These are phyloP conservation scores for Epithemia pelagica DNA, from an alignment of 108 stramenopile species.

Conservation along the genomic window DNA sequence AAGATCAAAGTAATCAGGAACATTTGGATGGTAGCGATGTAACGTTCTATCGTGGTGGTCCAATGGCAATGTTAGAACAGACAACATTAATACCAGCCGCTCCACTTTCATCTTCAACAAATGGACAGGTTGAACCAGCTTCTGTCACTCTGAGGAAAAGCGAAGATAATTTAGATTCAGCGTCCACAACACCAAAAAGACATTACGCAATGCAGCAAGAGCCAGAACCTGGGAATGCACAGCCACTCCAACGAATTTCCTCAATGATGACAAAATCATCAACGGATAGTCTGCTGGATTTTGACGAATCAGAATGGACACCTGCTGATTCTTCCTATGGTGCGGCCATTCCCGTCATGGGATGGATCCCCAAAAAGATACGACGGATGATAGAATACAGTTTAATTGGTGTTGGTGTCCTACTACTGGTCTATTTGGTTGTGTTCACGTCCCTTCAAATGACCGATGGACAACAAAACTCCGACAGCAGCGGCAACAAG, in stretches of 20 bases:
- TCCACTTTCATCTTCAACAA: background rate
- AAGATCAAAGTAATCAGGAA: background rate
- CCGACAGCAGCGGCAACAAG: background rate
- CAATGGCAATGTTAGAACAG: background rate
- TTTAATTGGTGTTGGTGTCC: slow-evolving; percentile 31
- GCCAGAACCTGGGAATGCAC: background rate
- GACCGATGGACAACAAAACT: slow-evolving; percentile 10
- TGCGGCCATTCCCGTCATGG: slow-evolving; percentile 63
- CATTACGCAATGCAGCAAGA: background rate
- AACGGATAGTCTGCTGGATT: slow-evolving; percentile 9
- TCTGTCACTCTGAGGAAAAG: background rate
- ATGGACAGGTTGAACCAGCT: background rate
- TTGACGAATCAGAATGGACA: slow-evolving; percentile 52
- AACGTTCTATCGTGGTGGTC: background rate
- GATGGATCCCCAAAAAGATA: slow-evolving; percentile 52
- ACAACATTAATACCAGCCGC: background rate
- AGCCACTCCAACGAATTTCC: background rate
- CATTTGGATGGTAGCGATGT: background rate
- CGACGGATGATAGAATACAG: slow-evolving; percentile 45
- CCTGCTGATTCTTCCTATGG: slow-evolving; percentile 58
- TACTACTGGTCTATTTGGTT: slow-evolving; percentile 33
- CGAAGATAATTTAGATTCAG: too few relatives aligned
- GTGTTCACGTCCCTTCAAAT: slow-evolving; percentile 38
- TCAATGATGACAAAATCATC: background rate
- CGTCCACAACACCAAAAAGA: background rate